Base-by-base conservation (phyloP, 805 yeast species). In the Isabelozyma rhagii region DNA sequence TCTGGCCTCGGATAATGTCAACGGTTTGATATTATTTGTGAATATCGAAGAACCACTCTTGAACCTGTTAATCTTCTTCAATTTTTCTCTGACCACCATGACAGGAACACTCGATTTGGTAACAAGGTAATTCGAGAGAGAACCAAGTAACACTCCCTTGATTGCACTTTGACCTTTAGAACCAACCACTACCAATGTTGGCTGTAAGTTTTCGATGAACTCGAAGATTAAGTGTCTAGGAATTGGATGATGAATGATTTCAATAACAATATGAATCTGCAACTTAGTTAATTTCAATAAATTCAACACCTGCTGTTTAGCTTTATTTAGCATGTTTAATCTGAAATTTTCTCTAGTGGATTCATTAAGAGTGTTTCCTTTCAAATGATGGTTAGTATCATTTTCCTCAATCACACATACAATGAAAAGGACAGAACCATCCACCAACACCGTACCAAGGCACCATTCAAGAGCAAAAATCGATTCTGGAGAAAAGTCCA, bases 401-500 rank as follows among this genome's bases (percentile, higher is more conserved):
- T 64, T 73, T 15, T 74, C 79, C 56, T 80, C 84, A 49, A 78
- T 74, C 10, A 81, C 85, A 55, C 81, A 80, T 25, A 89, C 82
- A 17, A 89, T 80, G 62, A 87, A 89, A 48, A 91, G 67, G 0
- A 91, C 89, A 47, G 90, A 87, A 0, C 94, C 94, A 60, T 89
- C 91, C 18, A 84, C 86, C 44, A 91, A 74, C 0, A 90, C 85
- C 0, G 96, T 81, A 2, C 97, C 97, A 56, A 92, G 75, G 41
- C 91, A 81, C 87, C 97, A 91, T 59, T 89, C 94, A 18, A 92
- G 73, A 0, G 97, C 94, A 65, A 87, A 87, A 39, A 78, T 75
- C 2, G 96, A 85, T 62, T 90, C 97, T 0, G 89, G 87, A 3
- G 93, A 83, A 54, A 87, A 78, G 63, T 92, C 97, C 72, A 87